Percentiles rank a stretch among this genome's conserved stretches.
These are phyloP conservation scores for Ophiocordyceps polyrhachis-furcata DNA, from an alignment of 2,329 filamentous ascomycete species.

Conservation along the genomic window DNA sequence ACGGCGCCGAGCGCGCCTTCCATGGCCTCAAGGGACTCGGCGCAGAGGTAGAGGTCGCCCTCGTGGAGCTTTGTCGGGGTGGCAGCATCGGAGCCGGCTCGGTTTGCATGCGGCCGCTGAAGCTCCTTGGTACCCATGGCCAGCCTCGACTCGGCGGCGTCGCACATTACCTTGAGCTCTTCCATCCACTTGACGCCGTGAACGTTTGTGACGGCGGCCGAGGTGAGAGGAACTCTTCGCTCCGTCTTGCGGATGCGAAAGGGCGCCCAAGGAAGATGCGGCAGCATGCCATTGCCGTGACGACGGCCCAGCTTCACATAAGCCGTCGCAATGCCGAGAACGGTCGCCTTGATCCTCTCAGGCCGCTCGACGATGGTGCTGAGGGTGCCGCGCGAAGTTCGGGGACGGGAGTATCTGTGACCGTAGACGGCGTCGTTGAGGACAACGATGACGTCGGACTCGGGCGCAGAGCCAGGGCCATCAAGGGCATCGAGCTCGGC, in stretches of 20 bases:
- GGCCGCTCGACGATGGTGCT: conserved; percentile 81
- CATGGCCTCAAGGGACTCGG: conserved; percentile 70
- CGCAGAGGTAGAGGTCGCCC: conserved; percentile 78
- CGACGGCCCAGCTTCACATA: conserved; percentile 81
- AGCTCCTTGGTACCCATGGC: conserved; percentile 64
- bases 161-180: conserved; percentile 72
- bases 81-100: conserved; percentile 22
- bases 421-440: conserved; percentile 91
- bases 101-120: conserved; percentile 44
- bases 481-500: conserved; percentile 50
- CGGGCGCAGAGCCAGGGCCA: conserved; percentile 17
- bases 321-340: conserved; percentile 66
- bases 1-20: conserved; percentile 85
- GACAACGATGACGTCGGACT: conserved; percentile 56
- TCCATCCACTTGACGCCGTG: conserved; percentile 90
- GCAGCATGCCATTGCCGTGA: conserved; percentile 48
- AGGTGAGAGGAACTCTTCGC: conserved; percentile 50
- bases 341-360: conserved; percentile 69
- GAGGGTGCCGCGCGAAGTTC: conserved; percentile 51
- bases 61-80: conserved; percentile 50
- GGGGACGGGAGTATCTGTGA: conserved; percentile 73
- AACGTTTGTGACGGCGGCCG: conserved; percentile 69
- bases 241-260: conserved; percentile 75
- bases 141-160: conserved; percentile 58
- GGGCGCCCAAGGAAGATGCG: conserved; percentile 40